These are phyloP conservation scores for Colletotrichum siamense DNA, from an alignment of 2,329 filamentous ascomycete genomes.

Conservation along the genomic window DNA sequence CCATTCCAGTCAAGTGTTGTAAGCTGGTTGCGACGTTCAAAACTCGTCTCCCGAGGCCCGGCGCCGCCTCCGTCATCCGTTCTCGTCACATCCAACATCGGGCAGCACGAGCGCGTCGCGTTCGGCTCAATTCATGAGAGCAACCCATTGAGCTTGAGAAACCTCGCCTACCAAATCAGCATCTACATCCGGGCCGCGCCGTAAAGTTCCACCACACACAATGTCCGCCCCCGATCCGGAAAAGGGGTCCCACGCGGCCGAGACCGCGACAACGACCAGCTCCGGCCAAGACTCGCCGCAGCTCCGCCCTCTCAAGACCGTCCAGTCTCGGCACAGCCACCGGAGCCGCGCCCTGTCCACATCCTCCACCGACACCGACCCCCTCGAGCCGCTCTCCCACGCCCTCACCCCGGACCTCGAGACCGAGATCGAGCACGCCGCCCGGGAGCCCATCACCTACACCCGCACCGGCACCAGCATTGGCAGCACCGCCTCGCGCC, in stretches of 20 bases:
- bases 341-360: neutral
- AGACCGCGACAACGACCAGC: slow-evolving; percentile 1
- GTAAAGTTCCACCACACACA: neutral
- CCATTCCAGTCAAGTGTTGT: neutral
- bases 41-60: neutral
- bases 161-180: neutral
- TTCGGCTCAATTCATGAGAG: neutral
- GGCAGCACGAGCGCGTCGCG: neutral
- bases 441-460: slow-evolving; percentile 44
- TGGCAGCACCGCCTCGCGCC: slow-evolving; percentile 45
- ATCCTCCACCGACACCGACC: slow-evolving; percentile 21
- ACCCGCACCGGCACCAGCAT: slow-evolving; percentile 43
- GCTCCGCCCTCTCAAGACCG: neutral
- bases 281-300: slow-evolving; percentile 17
- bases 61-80: neutral
- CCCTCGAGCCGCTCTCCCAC: slow-evolving; percentile 39
- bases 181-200: neutral
- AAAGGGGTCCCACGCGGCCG: slow-evolving; percentile 9
- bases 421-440: slow-evolving; percentile 43
- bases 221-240: slow-evolving; percentile 15
- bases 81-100: neutral
- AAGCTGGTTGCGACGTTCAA: neutral
- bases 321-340: slow-evolving; percentile 12
- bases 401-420: slow-evolving; percentile 41
- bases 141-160: neutral